Conservation (phyloP, 306 rosid genomes). For the Prunus davidiana region DNA sequence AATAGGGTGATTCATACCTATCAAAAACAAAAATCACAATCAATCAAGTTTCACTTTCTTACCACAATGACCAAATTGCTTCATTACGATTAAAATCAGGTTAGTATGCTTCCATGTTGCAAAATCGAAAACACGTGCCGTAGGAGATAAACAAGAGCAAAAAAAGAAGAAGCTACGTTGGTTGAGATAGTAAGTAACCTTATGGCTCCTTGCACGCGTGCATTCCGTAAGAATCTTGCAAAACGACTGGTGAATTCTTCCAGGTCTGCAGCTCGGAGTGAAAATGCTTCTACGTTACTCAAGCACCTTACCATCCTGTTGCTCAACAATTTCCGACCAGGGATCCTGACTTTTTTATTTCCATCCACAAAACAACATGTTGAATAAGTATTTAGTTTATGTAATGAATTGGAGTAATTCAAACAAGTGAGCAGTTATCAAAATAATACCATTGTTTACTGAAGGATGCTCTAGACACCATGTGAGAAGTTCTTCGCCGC, state of each 20-base stretch:
- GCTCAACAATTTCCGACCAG: slow-evolving; percentile 57
- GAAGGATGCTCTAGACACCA: slow-evolving; percentile 74
- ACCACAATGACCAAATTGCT: not conserved
- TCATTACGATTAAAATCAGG: too few relatives aligned
- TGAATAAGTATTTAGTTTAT: not conserved
- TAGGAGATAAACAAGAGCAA: not conserved
- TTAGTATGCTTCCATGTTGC: not conserved
- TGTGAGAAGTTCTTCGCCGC: slow-evolving; percentile 76
- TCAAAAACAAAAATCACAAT: not conserved
- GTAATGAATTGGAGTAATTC: not conserved
- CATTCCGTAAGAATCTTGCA: slow-evolving; percentile 55
- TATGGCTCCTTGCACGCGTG: slow-evolving; percentile 63
- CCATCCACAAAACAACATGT: slow-evolving; percentile 35
- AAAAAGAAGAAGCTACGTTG: not conserved
- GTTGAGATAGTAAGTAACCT: slow-evolving; percentile 37
- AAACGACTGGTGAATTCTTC: slow-evolving; percentile 65
- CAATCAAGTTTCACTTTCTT: too few relatives aligned
- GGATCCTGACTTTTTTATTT: slow-evolving; percentile 36
- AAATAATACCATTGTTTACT: slow-evolving; percentile 44
- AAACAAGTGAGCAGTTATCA: not conserved
- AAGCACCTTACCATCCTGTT: slow-evolving; percentile 57
- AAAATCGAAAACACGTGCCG: too few relatives aligned
- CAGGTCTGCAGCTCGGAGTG: slow-evolving; percentile 62
- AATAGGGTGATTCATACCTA: slow-evolving; percentile 66
- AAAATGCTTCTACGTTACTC: slow-evolving; percentile 69